These are phyloP conservation scores for Pichia occidentalis DNA, from an alignment of 805 yeast genomes.

Conservation along the genomic window DNA sequence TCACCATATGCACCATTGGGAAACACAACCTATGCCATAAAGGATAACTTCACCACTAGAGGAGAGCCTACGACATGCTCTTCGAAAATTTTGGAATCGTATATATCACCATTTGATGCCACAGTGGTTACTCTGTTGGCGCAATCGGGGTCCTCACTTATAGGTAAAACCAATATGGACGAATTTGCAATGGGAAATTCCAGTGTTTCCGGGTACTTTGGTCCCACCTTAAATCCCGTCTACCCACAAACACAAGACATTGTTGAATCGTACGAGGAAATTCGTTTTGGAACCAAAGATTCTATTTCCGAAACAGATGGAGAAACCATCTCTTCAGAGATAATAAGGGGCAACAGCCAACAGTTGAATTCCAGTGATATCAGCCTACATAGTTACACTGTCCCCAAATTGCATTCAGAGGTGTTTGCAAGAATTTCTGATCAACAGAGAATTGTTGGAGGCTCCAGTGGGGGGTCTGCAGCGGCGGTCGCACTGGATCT, in stretches of 20 bases:
- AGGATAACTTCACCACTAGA: constrained; percentile 74
- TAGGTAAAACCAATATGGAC: constrained; percentile 89
- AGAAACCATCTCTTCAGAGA: constrained; percentile 8
- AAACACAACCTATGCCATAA: constrained; percentile 41
- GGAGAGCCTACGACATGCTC: constrained; percentile 70
- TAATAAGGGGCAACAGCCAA: background rate
- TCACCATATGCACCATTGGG: constrained; percentile 10
- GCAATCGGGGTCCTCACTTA: constrained; percentile 42
- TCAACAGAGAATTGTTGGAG: constrained; percentile 57
- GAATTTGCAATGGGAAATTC: constrained; percentile 97
- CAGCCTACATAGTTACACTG: constrained; percentile 13
- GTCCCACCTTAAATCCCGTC: constrained; percentile 51
- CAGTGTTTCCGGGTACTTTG: constrained; percentile 48
- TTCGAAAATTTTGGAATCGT: constrained; percentile 54
- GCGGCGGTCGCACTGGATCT: constrained; percentile 75
- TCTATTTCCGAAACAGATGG: constrained; percentile 1
- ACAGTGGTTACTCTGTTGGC: constrained; percentile 57
- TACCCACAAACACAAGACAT: constrained; percentile 22
- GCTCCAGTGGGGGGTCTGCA: constrained; percentile 95
- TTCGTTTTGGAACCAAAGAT: constrained; percentile 23
- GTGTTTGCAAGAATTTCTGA: background rate
- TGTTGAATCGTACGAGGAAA: constrained; percentile 20
- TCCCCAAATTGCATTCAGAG: constrained; percentile 15
- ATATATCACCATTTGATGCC: constrained; percentile 74
- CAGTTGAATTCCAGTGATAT: no score